These are phyloP conservation scores for Omphalotus guepiniiformis DNA, from an alignment of 768 basidiomycete species.

Conservation along the genomic window DNA sequence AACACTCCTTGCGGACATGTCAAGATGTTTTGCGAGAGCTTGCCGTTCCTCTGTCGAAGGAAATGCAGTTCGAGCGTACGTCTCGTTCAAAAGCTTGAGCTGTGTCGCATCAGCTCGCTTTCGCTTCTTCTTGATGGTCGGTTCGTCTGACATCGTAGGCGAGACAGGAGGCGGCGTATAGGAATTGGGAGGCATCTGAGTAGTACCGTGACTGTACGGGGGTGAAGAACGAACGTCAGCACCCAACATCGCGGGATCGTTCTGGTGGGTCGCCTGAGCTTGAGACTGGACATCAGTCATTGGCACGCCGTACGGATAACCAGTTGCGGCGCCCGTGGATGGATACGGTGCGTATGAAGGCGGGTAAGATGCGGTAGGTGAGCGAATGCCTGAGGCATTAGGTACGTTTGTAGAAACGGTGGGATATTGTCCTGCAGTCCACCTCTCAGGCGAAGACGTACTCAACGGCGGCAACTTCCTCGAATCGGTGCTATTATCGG, in stretches of 20 bases:
- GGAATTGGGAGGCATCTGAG: conserved; percentile 39
- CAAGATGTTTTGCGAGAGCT: conserved; percentile 67
- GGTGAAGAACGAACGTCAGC: conserved; percentile 39
- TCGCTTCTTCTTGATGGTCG: conserved; percentile 83
- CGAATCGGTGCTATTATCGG: conserved; percentile 32
- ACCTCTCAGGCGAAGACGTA: conserved; percentile 25
- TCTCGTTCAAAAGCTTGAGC: conserved; percentile 76
- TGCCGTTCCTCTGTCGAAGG: conserved; percentile 86
- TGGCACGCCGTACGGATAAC: conserved; percentile 10
- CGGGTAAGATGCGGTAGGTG: conserved; percentile 62
- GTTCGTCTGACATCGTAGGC: conserved; percentile 44
- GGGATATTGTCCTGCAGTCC: conserved; percentile 27
- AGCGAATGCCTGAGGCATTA: conserved; percentile 47
- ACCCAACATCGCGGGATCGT: conserved; percentile 1
- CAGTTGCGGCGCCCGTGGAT: conserved; percentile 18
- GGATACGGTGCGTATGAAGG: conserved; percentile 48
- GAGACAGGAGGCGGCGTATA: conserved; percentile 52
- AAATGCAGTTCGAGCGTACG: conserved; percentile 77
- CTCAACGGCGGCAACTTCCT: conserved; percentile 38
- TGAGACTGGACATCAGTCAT: conserved; percentile 4
- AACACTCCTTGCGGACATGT: conserved; percentile 82
- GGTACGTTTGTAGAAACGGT: conserved; percentile 31
- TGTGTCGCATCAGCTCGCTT: conserved; percentile 81
- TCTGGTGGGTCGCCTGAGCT: background rate
- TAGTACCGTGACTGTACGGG: conserved; percentile 36